Evolutionary conservation across 331 rosid species (phyloP).

Genomic region (Cydonia oblonga): DNA sequence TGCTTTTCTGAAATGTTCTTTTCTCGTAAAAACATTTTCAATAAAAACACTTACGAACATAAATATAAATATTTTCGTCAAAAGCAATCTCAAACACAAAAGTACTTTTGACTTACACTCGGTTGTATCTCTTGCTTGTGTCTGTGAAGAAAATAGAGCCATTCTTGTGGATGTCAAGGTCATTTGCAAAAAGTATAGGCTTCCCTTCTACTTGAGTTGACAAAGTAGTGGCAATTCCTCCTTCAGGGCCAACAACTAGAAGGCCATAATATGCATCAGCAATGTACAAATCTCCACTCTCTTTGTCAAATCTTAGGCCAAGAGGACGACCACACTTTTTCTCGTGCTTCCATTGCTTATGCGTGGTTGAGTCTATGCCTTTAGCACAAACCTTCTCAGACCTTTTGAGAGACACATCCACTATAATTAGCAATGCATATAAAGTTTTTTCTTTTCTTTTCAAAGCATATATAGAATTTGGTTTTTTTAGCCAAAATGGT

Average conservation of each 20-base stretch:
- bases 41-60: neutral
- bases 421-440: neutral
- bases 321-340: slow-evolving; percentile 75
- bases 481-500: no score
- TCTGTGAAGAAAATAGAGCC: slow-evolving; percentile 91
- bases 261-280: slow-evolving; percentile 89
- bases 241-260: slow-evolving; percentile 70
- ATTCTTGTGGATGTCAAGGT: slow-evolving; percentile 68
- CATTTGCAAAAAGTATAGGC: slow-evolving; percentile 83
- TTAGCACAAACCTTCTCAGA: slow-evolving; percentile 55
- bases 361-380: slow-evolving; percentile 72
- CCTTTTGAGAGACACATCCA: slow-evolving; percentile 24
- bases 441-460: no score
- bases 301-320: slow-evolving; percentile 67
- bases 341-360: slow-evolving; percentile 86
- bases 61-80: no score
- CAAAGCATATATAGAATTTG: no score
- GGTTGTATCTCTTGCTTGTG: slow-evolving; percentile 78
- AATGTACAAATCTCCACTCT: slow-evolving; percentile 57
- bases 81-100: neutral
- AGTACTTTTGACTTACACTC: slow-evolving; percentile 33
- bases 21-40: neutral
- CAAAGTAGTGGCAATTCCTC: slow-evolving; percentile 64
- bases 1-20: no score
- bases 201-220: slow-evolving; percentile 59